These are phyloP conservation scores for Candida hispaniensis DNA, from an alignment of 805 yeast species.

Conservation along the genomic window DNA sequence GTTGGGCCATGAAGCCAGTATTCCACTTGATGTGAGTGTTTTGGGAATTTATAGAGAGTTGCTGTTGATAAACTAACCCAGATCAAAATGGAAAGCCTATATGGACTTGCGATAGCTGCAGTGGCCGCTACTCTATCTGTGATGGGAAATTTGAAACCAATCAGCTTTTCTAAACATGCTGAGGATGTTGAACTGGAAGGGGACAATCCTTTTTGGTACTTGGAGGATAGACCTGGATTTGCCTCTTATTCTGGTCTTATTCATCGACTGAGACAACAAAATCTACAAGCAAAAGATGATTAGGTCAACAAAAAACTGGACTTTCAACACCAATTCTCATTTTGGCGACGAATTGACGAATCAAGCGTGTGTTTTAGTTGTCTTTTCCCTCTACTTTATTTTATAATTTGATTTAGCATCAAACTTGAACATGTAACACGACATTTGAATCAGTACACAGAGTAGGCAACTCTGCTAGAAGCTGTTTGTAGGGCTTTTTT, in stretches of 20 bases:
- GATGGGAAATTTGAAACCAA: conserved; percentile 35
- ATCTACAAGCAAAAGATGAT: too few relatives aligned
- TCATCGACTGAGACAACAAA: conserved; percentile 7
- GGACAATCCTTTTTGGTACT: conserved; percentile 20
- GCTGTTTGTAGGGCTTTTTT: too few relatives aligned
- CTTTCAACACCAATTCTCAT: too few relatives aligned
- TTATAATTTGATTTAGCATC: too few relatives aligned
- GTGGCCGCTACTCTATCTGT: conserved; percentile 29
- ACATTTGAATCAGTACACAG: too few relatives aligned
- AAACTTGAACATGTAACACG: too few relatives aligned
- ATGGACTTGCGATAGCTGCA: conserved; percentile 38
- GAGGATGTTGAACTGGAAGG: conserved; percentile 40
- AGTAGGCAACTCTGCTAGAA: too few relatives aligned
- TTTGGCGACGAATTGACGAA: too few relatives aligned
- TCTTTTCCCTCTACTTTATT: too few relatives aligned
- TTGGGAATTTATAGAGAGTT: background rate
- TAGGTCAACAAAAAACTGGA: too few relatives aligned
- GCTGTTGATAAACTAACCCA: conserved; percentile 17
- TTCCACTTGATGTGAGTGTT: conserved; percentile 11
- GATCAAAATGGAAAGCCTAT: conserved; percentile 40
- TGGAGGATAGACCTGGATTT: conserved; percentile 5
- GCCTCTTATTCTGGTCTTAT: conserved; percentile 8
- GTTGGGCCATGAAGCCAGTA: conserved; percentile 7
- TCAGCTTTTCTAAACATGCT: conserved; percentile 41
- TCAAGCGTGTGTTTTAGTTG: too few relatives aligned